Base-by-base conservation (phyloP, 345 rosid genomes). In the Clausena lansium region DNA sequence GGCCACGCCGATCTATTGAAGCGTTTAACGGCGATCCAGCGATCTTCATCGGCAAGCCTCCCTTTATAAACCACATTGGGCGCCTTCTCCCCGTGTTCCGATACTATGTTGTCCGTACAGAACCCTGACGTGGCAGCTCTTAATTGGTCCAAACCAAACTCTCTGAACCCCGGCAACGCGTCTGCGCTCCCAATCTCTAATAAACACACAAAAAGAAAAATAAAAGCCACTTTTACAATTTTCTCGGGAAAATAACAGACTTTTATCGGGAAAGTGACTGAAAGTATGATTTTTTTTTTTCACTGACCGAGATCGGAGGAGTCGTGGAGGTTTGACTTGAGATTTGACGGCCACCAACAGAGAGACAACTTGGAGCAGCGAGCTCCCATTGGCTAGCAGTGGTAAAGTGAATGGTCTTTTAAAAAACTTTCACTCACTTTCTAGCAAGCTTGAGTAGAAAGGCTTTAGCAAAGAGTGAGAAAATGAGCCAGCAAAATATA, bases 1-100 rank as follows among this genome's bases (percentile, higher is more conserved):
- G 97, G 94, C 97, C 97, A 93, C 41, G 97, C 94, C 59, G 85
- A 84, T 84, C 93, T 86, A 71, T 87, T 86, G 79, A 93, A 93
- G 20, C 97, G 94, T 71, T 93, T 93, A 74, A 93, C 82, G 20
- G 97, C 97, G 73, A 93, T 82, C 84, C 84, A 89, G 8, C 87
- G 86, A 73, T 85, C 92, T 45, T 88, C 90, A 30, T 84, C 92
- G 2, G 33, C 24, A 17, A 93, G 88, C 78, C 80, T 89, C 81
- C 92, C 97, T 87, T 82, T 87, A 77, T 91, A 93, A 27, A 93
- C 95, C 38, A 93, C 91, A 80, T 93, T 93, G 28, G 97, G 97
- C 80, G 97, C 95, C 75, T 91, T 93, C 76, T 91, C 95, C 1
- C 97, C 97, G 66, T 93, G 97, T 80, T 93, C 97, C 32, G 97